Conservation (phyloP, 306 rosid genomes). For the Trifolium dubium region DNA sequence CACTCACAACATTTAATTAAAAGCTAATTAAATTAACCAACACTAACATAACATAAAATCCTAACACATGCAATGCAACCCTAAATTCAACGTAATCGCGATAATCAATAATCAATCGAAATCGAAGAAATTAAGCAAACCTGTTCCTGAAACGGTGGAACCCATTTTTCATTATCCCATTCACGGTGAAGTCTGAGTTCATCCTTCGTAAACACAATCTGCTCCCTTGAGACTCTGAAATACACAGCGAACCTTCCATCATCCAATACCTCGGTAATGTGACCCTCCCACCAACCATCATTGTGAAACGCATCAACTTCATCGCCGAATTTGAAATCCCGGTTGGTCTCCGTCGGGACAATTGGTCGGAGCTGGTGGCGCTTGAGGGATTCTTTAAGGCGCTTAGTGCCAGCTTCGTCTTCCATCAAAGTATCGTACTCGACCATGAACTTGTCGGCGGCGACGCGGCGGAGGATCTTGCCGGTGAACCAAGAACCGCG, state of each 20-base stretch:
- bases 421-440: conserved; percentile 54
- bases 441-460: conserved; percentile 38
- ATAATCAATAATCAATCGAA: not conserved
- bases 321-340: conserved; percentile 54
- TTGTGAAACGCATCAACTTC: conserved; percentile 62
- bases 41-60: not conserved
- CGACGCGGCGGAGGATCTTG: conserved; percentile 44
- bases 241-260: conserved; percentile 52
- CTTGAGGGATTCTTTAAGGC: conserved; percentile 39
- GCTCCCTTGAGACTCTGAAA: conserved; percentile 58
- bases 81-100: not conserved
- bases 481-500: conserved; percentile 62
- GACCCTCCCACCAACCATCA: conserved; percentile 78
- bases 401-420: conserved; percentile 37
- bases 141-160: conserved; percentile 41
- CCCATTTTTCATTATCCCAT: conserved; percentile 56
- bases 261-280: conserved; percentile 35
- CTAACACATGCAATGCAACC: conserved; percentile 2
- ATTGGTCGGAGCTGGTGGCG: conserved; percentile 55
- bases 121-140: not conserved
- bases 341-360: conserved; percentile 40
- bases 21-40: conserved; percentile 11
- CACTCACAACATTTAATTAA: not conserved
- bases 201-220: conserved; percentile 48
- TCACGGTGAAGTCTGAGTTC: conserved; percentile 59